Conservation (phyloP, 805 yeast genomes). For the Barnettozyma vustinii region DNA sequence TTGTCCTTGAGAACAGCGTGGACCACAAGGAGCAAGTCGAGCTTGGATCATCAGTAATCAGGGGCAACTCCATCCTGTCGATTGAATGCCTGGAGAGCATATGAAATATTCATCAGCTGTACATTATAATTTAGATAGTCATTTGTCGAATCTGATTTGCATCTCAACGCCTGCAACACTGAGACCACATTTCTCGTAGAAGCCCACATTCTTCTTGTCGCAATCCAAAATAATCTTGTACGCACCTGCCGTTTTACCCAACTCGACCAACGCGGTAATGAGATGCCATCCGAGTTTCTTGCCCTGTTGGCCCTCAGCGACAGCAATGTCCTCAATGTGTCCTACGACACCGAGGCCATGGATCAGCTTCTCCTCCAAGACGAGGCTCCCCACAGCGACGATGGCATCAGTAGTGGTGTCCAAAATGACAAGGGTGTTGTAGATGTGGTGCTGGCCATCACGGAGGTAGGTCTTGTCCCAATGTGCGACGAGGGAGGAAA, state of each 20-base stretch:
- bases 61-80: constrained; percentile 76
- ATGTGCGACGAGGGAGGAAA: constrained; percentile 43
- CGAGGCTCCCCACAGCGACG: constrained; percentile 79
- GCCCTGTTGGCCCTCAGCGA: constrained; percentile 71
- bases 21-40: constrained; percentile 37
- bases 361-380: constrained; percentile 77
- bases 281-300: constrained; percentile 67
- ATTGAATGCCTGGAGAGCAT: constrained; percentile 41
- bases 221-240: constrained; percentile 91
- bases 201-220: constrained; percentile 71
- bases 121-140: neutral
- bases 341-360: constrained; percentile 85
- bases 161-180: constrained; percentile 61
- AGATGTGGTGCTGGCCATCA: constrained; percentile 32
- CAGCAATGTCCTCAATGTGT: constrained; percentile 93
- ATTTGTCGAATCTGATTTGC: constrained; percentile 42
- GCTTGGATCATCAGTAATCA: constrained; percentile 65
- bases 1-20: constrained; percentile 66
- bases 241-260: constrained; percentile 62
- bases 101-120: constrained; percentile 3
- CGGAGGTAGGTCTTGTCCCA: constrained; percentile 44
- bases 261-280: constrained; percentile 52
- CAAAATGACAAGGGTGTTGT: constrained; percentile 66
- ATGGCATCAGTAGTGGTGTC: constrained; percentile 41
- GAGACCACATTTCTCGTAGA: constrained; percentile 87